Conservation (phyloP, 1,284 basidiomycete genomes). For the Fomitopsis betulina region DNA sequence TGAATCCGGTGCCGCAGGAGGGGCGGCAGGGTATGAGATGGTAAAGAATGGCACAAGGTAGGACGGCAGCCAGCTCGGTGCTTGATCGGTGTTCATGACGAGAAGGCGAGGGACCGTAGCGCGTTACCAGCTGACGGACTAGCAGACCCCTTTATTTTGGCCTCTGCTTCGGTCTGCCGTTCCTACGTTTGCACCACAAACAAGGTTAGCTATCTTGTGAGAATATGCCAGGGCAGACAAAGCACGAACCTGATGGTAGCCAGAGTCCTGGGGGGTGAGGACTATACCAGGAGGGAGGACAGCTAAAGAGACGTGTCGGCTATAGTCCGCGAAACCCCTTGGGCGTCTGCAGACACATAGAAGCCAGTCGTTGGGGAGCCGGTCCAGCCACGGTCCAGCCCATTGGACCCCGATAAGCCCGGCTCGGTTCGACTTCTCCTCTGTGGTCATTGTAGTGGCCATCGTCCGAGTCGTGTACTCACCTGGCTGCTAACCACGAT, state of each 20-base stretch:
- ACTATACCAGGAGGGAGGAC: neutral
- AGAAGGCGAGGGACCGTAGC: slow-evolving; percentile 11
- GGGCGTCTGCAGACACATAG: neutral
- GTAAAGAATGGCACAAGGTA: slow-evolving; percentile 64
- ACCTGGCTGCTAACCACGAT: slow-evolving; percentile 13
- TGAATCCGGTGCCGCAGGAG: slow-evolving; percentile 58
- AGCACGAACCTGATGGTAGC: neutral
- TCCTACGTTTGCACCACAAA: neutral
- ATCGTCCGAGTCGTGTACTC: neutral
- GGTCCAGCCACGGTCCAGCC: neutral
- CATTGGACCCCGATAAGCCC: neutral
- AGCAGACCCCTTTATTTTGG: slow-evolving; percentile 3
- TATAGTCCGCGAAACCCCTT: neutral
- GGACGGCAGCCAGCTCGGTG: slow-evolving; percentile 42
- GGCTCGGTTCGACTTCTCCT: neutral
- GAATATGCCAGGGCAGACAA: neutral
- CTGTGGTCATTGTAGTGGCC: neutral
- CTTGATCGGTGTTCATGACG: slow-evolving; percentile 29
- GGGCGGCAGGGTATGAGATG: slow-evolving; percentile 65
- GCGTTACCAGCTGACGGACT: slow-evolving; percentile 25
- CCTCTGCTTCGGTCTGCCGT: slow-evolving; percentile 5
- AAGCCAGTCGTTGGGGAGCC: neutral
- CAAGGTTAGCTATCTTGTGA: neutral
- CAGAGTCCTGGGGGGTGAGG: neutral
- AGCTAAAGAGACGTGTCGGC: neutral